Evolutionary conservation across 257 asterid species (phyloP), one percentile per base, ranked within the genome.

Genomic region (Thymus mandschuricus): DNA sequence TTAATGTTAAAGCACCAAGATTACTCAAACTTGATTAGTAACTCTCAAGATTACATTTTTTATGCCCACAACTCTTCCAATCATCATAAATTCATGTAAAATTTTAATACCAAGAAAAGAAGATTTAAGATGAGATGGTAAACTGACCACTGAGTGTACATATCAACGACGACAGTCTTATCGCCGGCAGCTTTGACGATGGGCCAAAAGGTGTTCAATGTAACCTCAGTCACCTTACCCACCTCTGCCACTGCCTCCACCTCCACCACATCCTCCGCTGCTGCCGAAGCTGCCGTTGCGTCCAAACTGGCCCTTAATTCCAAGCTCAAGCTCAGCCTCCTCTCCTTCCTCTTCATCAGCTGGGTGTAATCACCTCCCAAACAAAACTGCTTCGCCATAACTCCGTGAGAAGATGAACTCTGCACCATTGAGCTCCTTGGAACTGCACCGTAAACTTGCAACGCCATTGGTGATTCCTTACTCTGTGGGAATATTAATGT

Each of bases 91-190:
- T 34, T 34, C 21, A 21, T 21, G 21, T 21, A 21, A 21, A 21
- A 21, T 21, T 21, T 21, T 21, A 21, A 21, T 21, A 21, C 21
- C 21, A 21, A 21, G 21, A 21, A 21, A 21, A 21, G 21, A 21
- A 21, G 21, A 21, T 21, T 21, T 21, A 21, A 21, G 21, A 21
- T 21, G 38, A 34, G 8, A 38, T 7, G 3, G 6, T 38, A 38
- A 38, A 38, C 68, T 75, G 78, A 91, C 97, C 97, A 87, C 59
- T 89, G 96, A 29, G 97, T 91, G 81, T 83, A 91, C 96, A 91
- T 91, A 65, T 91, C 97, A 65, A 91, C 66, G 31, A 91, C 96
- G 9, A 91, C 96, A 40, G 85, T 50, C 84, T 89, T 91, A 30
- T 85, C 88, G 0, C 90, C 92, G 8, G 96, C 96, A 34, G 95